Base-by-base conservation (phyloP, 1,139 yeast species). In the Saccharomyces hybrid region DNA sequence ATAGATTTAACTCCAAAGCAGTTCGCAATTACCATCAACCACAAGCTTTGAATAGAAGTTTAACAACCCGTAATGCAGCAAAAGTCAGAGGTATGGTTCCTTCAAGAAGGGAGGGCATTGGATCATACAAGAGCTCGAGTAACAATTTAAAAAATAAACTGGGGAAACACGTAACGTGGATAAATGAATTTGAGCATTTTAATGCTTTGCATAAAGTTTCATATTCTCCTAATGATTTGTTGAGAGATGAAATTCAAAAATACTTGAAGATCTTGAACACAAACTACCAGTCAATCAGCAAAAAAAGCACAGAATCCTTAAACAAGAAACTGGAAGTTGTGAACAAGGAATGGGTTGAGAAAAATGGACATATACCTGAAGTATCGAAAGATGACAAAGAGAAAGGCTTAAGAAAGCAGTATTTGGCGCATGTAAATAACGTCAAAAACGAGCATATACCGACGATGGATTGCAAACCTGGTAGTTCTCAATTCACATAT, bases 391-490 rank as follows among this genome's bases (percentile, higher is more conserved):
- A 50, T 16, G 47, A 44, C 42, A 26, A 16, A 2, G 46, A 44
- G 46, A 47, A 51, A 47, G 20, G 38, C 8, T 16, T 31, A 28
- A 31, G 34, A 26, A 38, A 46, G 26, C 47, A 34, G 26, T 51
- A 51, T 38, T 31, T 38, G 20, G 50, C 47, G 7, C 13, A 27
- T 14, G 49, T 52, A 25, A 51, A 56, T 14, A 51, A 54, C 28
- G 51, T 59, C 11, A 53, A 51, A 53, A 57, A 56, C n/a, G 53
- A 56, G 5, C 64, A 64, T 52, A 47, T 49, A 11, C 68, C 68
- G 4, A 58, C 46, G 41, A 62, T 66, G 25, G 52, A 56, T 52
- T 54, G 62, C 28, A 29, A 55, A 11, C 68, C 70, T 5, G 60
- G 60, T 5, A 54, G 59, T 14, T 41, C 61, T 2, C 59, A 55